phyloP scores from a whole-genome alignment of 352 stramenopile species.

The Aphanomyces euteiches region DNA sequence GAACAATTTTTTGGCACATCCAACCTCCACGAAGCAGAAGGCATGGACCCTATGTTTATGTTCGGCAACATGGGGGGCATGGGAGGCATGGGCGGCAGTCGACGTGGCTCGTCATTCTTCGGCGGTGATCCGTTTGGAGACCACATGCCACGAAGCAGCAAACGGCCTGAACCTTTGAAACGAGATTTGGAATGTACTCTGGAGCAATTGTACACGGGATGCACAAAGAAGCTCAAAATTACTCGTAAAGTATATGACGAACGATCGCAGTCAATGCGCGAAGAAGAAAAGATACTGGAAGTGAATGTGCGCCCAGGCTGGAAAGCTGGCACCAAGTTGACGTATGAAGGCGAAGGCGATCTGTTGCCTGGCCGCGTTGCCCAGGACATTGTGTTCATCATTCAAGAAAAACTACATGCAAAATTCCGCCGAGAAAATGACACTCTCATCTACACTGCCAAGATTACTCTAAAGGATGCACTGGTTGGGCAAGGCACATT shows the following conservation, averaged over 20 bases:
- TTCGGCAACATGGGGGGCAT: conserved; percentile 38
- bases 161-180: conserved; percentile 57
- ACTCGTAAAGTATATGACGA: conserved; percentile 88
- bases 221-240: conserved; percentile 92
- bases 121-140: conserved; percentile 38
- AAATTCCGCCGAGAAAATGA: conserved; percentile 94
- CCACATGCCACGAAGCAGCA: conserved; percentile 3
- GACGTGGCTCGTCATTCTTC: conserved; percentile 33
- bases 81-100: conserved; percentile 33
- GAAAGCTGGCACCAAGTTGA: conserved; percentile 95
- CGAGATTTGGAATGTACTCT: conserved; percentile 91
- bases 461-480: conserved; percentile 94
- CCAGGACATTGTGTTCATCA: conserved; percentile 94
- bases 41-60: conserved; percentile 71
- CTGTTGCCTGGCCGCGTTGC: conserved; percentile 85
- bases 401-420: conserved; percentile 88
- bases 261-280: conserved; percentile 79
- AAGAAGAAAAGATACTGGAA: conserved; percentile 94
- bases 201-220: conserved; percentile 77
- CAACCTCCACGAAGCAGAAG: conserved; percentile 70
- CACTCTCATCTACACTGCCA: conserved; percentile 92
- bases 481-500: conserved; percentile 89
- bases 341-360: conserved; percentile 92
- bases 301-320: conserved; percentile 95
- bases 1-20: conserved; percentile 88